A percentile compares a stretch with the other conserved stretches of the same genome.
These are phyloP conservation scores for Leccinellum luteum DNA, from an alignment of 768 basidiomycete genomes.

Conservation along the genomic window DNA sequence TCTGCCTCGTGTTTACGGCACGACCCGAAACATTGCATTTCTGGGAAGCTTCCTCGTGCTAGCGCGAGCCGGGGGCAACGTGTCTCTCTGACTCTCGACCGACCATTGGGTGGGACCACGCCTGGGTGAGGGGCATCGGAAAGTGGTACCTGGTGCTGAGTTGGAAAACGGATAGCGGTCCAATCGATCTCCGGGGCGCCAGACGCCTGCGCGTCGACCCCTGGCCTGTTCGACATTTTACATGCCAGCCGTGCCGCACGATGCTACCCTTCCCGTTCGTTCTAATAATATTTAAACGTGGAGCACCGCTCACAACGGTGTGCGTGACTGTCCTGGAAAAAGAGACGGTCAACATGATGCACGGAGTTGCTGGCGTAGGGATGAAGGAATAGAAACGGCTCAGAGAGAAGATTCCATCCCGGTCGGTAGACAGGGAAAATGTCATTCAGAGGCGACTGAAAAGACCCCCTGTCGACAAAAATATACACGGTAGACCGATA, in stretches of 20 bases:
- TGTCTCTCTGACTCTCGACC: background rate
- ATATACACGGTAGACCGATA: slow-evolving; percentile 17
- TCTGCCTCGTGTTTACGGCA: slow-evolving; percentile 30
- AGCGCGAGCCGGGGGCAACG: slow-evolving; percentile 7
- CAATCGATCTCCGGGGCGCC: background rate
- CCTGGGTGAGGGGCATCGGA: background rate
- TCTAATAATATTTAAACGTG: background rate
- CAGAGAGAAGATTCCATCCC: slow-evolving; percentile 36
- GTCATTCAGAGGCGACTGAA: slow-evolving; percentile 30
- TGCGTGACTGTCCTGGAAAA: slow-evolving; percentile 1
- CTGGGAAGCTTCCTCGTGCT: slow-evolving; percentile 12
- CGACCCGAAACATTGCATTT: slow-evolving; percentile 6
- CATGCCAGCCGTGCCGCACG: background rate
- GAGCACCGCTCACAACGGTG: background rate
- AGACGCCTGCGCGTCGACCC: background rate
- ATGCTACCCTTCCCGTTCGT: background rate
- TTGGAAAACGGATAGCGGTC: background rate
- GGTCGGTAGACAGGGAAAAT: slow-evolving; percentile 10
- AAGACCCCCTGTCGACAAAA: slow-evolving; percentile 25
- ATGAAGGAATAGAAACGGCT: slow-evolving; percentile 4
- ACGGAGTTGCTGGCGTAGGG: background rate
- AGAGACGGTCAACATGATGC: slow-evolving; percentile 12
- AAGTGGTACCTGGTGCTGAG: background rate
- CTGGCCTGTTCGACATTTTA: background rate
- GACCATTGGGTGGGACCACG: slow-evolving; percentile 2